Evolutionary conservation across 805 yeast genomes (phyloP), one percentile per base, ranked within the genome.

Genomic region (Maudiozyma saulgeensis): DNA sequence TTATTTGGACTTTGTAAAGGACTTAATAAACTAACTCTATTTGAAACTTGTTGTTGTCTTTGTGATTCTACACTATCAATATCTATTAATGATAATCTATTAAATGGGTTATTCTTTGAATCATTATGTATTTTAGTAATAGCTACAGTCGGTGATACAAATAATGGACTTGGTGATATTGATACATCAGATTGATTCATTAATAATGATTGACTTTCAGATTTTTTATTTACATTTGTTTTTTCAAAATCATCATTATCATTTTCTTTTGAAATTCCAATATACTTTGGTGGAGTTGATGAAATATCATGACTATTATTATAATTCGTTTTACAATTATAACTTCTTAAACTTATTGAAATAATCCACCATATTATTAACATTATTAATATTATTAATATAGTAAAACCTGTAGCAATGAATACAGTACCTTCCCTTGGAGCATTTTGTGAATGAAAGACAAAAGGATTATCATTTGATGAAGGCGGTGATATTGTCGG

Each of bases 121-220:
- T 7, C 18, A 15, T 15, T 13, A n/a, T 8, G 18, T 28, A 41
- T 28, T 12, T 37, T 34, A 6, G 26, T 13, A 16, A 47, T 41
- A 56, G 83, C 87, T n/a, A 81, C 83, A 0, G 93, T 86, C 31
- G 95, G 95, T 3, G 91, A 84, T 48, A 84, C 76, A 64, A 82
- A 85, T 76, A 81, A 74, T 12, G 71, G 66, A 53, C 61, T 61
- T 53, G 67, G 19, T 15, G 18, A 15, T n/a, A 35, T 11, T 7
- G 38, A 35, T 6, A n/a, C 38, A 35, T n/a, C 15, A 35, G 18
- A 9, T 13, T 35, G 12, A 28, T 11, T 28, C 12, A 11, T 15
- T 16, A 6, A 6, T 7, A 16, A 16, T n/a, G 38, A 35, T 13
- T 35, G 38, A 11, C 15, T 15, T n/a, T n/a, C 11, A 15, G 38